Percentiles rank a stretch among this genome's conserved stretches.
Conservation (phyloP, 768 basidiomycete genomes). For the Dacryopinax primogenitus region DNA sequence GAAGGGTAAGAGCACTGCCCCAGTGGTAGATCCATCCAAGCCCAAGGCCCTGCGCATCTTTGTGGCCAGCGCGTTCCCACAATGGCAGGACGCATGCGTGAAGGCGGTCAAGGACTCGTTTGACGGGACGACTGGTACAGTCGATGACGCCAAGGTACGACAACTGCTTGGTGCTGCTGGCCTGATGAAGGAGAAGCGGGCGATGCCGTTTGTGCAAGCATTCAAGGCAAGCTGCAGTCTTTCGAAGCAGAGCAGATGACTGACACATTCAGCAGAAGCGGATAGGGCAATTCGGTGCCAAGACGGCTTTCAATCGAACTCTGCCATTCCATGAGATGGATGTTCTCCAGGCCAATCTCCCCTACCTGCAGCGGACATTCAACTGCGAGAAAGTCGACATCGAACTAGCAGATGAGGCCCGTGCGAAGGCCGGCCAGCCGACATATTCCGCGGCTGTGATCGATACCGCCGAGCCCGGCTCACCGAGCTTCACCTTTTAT, state of each 20-base stretch:
- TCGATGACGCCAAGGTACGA: slow-evolving; percentile 74
- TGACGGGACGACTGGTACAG: slow-evolving; percentile 40
- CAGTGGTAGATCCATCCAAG: slow-evolving; percentile 65
- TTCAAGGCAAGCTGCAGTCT: slow-evolving; percentile 58
- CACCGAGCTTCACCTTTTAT: slow-evolving; percentile 75
- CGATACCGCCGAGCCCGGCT: slow-evolving; percentile 77
- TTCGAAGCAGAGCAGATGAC: background rate
- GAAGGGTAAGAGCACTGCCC: slow-evolving; percentile 49
- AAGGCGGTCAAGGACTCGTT: slow-evolving; percentile 60
- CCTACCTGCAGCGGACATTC: slow-evolving; percentile 60
- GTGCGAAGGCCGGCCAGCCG: slow-evolving; percentile 37
- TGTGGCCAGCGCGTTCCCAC: slow-evolving; percentile 80
- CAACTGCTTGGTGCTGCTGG: slow-evolving; percentile 53
- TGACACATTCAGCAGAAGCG: slow-evolving; percentile 47
- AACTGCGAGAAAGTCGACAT: slow-evolving; percentile 35
- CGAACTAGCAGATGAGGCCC: slow-evolving; percentile 53
- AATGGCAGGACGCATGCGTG: slow-evolving; percentile 83
- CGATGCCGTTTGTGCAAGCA: slow-evolving; percentile 85
- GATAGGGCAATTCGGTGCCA: slow-evolving; percentile 58
- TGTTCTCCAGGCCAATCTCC: slow-evolving; percentile 54
- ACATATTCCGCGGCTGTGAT: slow-evolving; percentile 60
- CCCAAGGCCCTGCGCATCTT: slow-evolving; percentile 80
- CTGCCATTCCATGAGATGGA: slow-evolving; percentile 72
- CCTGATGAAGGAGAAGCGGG: slow-evolving; percentile 86
- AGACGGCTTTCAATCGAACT: slow-evolving; percentile 67